phyloP scores from a whole-genome alignment of 2,329 filamentous ascomycete genomes.

The Onygenales sp. region DNA sequence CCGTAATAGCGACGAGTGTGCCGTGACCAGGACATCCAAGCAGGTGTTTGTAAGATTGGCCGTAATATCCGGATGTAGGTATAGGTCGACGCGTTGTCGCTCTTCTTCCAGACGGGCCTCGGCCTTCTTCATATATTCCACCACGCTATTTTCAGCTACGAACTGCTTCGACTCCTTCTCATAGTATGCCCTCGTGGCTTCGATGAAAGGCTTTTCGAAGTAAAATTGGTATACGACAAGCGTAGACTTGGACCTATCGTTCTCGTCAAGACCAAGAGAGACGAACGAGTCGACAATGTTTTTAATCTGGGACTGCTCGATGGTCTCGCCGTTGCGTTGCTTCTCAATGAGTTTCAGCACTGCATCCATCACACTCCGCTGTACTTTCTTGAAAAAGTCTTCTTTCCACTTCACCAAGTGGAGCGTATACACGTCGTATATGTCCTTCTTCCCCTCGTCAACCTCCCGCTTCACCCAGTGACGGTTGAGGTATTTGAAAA shows the following conservation, averaged over 20 bases:
- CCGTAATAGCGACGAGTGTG: conserved; percentile 74
- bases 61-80: conserved; percentile 84
- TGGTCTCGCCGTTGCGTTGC: conserved; percentile 93
- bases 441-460: conserved; percentile 96
- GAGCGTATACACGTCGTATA: conserved; percentile 95
- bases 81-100: conserved; percentile 85
- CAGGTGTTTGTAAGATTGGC: conserved; percentile 75
- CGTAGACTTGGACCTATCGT: conserved; percentile 85
- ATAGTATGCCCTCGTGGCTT: conserved; percentile 78
- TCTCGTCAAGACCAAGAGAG: conserved; percentile 85
- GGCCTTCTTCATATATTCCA: conserved; percentile 99
- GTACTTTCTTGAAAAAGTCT: conserved; percentile 77
- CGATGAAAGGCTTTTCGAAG: conserved; percentile 88
- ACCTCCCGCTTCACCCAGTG: conserved; percentile 99
- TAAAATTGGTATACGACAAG: conserved; percentile 88
- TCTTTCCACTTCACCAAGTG: conserved; percentile 93
- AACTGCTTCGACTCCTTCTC: conserved; percentile 88
- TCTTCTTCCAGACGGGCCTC: conserved; percentile 83
- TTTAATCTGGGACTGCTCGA: conserved; percentile 95
- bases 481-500: conserved; percentile 91
- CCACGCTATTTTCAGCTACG: conserved; percentile 90
- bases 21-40: conserved; percentile 78
- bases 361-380: conserved; percentile 84
- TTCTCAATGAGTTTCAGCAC: conserved; percentile 94
- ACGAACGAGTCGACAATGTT: conserved; percentile 95